Evolutionary conservation across 2,329 filamentous ascomycete genomes (phyloP), one percentile per base, ranked within the genome.

Genomic region (Botryotinia narcissicola): DNA sequence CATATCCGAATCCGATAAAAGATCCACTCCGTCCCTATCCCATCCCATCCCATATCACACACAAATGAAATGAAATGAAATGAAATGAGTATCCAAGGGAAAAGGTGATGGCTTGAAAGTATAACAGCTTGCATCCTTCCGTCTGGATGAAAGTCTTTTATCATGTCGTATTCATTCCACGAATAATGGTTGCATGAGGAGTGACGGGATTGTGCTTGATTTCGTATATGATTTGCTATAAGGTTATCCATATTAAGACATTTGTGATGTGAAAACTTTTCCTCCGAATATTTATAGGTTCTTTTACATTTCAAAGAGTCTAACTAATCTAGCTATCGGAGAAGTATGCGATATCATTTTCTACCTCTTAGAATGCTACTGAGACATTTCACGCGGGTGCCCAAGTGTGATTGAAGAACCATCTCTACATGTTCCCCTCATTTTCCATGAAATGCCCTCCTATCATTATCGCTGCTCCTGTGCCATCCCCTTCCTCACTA

Each of bases 141-240:
- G 59, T 63, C 44, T 63, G 69, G 40, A 32, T 37, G 59, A 40
- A 63, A 32, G 46, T 16, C 51, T 40, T 61, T 71, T 48, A 35
- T 54, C 12, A 71, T 71, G 69, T 71, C n/a, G 69, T 64, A 71
- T 71, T 63, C 69, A 71, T 37, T 32, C 62, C 63, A 42, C 40
- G 54, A 62, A 44, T 54, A 40, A 51, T 29, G 37, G 59, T 32
- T 71, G 69, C 69, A 71, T 71, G n/a, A 42, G 35, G 51, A 18
- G 69, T 63, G 42, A 71, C 69, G 59, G 57, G 42, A 46, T 48
- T 63, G 35, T 71, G 35, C 44, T 60, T 71, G 69, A 71, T 63
- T 63, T 63, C 69, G 32, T 42, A 46, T 64, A 40, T 64, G 69
- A 71, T 71, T 71, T 71, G 42, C 44, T 44, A 51, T 18, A n/a